A percentile compares a stretch with the other conserved stretches of the same genome.
phyloP scores from a whole-genome alignment of 345 rosid species.

The Capsella bursapastoris region DNA sequence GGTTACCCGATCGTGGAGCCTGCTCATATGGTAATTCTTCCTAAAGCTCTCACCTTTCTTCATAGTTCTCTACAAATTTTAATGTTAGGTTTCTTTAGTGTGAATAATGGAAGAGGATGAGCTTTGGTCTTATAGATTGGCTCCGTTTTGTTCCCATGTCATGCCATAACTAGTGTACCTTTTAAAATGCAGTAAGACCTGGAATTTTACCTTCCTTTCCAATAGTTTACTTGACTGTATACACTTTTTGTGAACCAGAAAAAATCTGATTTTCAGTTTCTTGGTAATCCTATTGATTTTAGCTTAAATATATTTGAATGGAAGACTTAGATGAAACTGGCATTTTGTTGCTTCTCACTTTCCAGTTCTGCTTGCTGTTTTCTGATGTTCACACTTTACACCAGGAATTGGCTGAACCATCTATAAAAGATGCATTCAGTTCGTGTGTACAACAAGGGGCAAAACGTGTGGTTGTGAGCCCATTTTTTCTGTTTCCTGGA shows the following conservation, averaged over 20 bases:
- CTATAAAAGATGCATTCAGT: slow-evolving; percentile 77
- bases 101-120: background rate
- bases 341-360: background rate
- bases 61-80: too few species aligned
- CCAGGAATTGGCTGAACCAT: slow-evolving; percentile 91
- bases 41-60: slow-evolving; percentile 22
- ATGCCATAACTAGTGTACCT: background rate
- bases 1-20: slow-evolving; percentile 83
- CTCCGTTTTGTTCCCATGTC: background rate
- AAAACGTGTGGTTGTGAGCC: slow-evolving; percentile 78
- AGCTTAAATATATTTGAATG: background rate
- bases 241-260: background rate
- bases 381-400: slow-evolving; percentile 27
- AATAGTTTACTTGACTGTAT: slow-evolving; percentile 4
- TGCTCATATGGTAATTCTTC: slow-evolving; percentile 82
- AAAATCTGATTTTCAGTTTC: slow-evolving; percentile 16
- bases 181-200: background rate
- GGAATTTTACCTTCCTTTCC: background rate
- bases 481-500: slow-evolving; percentile 93
- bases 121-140: slow-evolving; percentile 4
- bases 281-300: slow-evolving; percentile 3
- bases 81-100: slow-evolving; percentile 11
- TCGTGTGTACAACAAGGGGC: slow-evolving; percentile 81
- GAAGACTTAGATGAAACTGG: background rate
- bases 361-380: background rate